Base-by-base conservation (phyloP, 352 stramenopile species). In the Globisporangium viniferum region DNA sequence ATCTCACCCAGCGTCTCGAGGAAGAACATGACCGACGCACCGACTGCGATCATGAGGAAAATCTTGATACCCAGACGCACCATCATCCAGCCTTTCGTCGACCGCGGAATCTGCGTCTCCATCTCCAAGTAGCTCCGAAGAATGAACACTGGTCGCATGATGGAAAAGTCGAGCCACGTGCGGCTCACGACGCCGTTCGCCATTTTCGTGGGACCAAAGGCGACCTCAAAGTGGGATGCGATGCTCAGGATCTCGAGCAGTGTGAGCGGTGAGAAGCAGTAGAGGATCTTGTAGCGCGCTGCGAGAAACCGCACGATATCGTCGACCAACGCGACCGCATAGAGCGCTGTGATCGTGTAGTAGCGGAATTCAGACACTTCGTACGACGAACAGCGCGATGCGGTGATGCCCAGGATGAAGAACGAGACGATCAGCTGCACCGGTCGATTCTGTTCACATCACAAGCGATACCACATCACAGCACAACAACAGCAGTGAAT, bases 1-100 rank as follows among this genome's bases (percentile, higher is more conserved):
- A 95, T 80, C 68, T 95, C 88, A 10, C 86, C 86, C 0, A 93
- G 81, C n/a, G 85, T 95, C 71, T 95, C 88, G n/a, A 95, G 70
- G 67, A 92, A 95, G 60, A 95, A 94, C 73, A 95, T 92, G 69
- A 88, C 73, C 20, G 84, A 91, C 8, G 84, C 84, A 9, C 84
- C 88, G 65, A 92, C 88, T 67, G 84, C 81, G 73, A 95, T 92
- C 72, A 95, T 84, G 9, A 95, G 74, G 44, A 95, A 67, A n/a
- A 93, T 86, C 62, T 89, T 90, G 68, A 94, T 83, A 15, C 76
- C 84, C 35, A 93, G 75, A 24, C 88, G 83, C 44, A 81, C 70
- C 75, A 95, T 93, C 88, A 94, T 95, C 81, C 80, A 91, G 51
- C 76, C 85, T 66, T 89, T 91, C 18, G 83, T 88, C 4, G 84